Evolutionary conservation across 495 filamentous ascomycete species (phyloP).

Genomic region (Hypoxylon perforatum): DNA sequence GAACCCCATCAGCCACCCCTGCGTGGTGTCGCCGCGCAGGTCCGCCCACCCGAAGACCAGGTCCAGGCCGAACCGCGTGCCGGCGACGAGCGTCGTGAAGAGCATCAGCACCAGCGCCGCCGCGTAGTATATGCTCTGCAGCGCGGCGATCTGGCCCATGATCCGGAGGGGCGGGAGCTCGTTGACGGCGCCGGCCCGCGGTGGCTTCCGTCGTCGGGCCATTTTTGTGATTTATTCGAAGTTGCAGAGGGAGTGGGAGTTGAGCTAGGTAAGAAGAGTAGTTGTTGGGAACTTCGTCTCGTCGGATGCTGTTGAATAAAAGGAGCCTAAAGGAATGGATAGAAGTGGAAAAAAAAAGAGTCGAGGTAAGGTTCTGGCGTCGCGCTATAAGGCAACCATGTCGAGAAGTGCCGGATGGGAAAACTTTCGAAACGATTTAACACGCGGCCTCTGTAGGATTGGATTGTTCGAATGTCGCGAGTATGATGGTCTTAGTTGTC

Average conservation of each 20-base stretch:
- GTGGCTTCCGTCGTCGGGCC: conserved; percentile 80
- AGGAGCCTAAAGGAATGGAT: conserved; percentile 30
- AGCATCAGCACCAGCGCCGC: conserved; percentile 79
- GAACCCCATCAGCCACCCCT: conserved; percentile 90
- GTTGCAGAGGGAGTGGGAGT: neutral
- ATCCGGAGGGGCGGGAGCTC: conserved; percentile 88
- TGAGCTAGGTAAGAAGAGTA: neutral
- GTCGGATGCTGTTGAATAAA: conserved; percentile 5
- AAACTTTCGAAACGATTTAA: no score
- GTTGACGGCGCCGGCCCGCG: conserved; percentile 79
- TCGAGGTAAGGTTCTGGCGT: conserved; percentile 18
- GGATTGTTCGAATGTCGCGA: no score
- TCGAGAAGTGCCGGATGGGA: conserved; percentile 23
- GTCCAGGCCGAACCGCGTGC: conserved; percentile 73
- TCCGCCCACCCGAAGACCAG: conserved; percentile 82
- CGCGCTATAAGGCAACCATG: conserved; percentile 43
- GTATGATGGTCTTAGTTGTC: neutral
- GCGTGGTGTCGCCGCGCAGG: conserved; percentile 88
- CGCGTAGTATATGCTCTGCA: conserved; percentile 88
- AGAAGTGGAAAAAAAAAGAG: conserved; percentile 20
- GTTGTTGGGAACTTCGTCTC: neutral
- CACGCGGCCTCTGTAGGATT: no score
- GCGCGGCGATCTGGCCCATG: conserved; percentile 82
- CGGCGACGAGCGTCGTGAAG: conserved; percentile 89
- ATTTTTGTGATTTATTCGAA: conserved; percentile 52